These are phyloP conservation scores for Aspergillus sp. DNA, from an alignment of 2,329 filamentous ascomycete genomes.

Conservation along the genomic window DNA sequence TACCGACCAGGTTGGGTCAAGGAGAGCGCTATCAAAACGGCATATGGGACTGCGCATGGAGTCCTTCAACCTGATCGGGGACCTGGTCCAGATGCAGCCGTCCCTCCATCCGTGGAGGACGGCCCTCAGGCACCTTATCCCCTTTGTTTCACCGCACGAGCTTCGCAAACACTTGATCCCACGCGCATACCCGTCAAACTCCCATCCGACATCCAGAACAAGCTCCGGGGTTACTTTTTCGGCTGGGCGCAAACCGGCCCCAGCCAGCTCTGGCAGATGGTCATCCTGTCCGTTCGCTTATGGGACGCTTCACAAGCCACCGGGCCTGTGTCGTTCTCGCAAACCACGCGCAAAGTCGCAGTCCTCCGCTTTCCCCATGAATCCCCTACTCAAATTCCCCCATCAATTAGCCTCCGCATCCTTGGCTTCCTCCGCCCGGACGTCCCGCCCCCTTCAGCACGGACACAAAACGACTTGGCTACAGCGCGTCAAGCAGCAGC, in stretches of 20 bases:
- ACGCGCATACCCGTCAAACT: constrained; percentile 47
- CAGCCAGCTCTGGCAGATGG: constrained; percentile 56
- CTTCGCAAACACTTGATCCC: constrained; percentile 39
- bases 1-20: constrained; percentile 31
- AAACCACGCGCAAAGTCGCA: constrained; percentile 52
- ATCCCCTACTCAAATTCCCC: not conserved
- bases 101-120: constrained; percentile 19
- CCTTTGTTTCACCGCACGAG: constrained; percentile 27
- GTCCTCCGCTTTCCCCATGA: constrained; percentile 31
- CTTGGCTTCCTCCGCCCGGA: constrained; percentile 60
- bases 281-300: constrained; percentile 53
- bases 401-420: constrained; percentile 52
- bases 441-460: constrained; percentile 9
- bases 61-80: constrained; percentile 25
- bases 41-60: constrained; percentile 36
- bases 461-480: constrained; percentile 25
- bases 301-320: constrained; percentile 48
- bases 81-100: constrained; percentile 8
- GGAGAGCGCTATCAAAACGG: constrained; percentile 32
- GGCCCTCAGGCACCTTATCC: constrained; percentile 35
- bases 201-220: constrained; percentile 53
- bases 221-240: constrained; percentile 63
- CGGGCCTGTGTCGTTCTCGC: constrained; percentile 47
- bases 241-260: constrained; percentile 57
- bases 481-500: constrained; percentile 35